Percentiles rank a stretch among this genome's conserved stretches.
Evolutionary conservation across 805 yeast species (phyloP).

Genomic region (Zygosaccharomyces siamensis): DNA sequence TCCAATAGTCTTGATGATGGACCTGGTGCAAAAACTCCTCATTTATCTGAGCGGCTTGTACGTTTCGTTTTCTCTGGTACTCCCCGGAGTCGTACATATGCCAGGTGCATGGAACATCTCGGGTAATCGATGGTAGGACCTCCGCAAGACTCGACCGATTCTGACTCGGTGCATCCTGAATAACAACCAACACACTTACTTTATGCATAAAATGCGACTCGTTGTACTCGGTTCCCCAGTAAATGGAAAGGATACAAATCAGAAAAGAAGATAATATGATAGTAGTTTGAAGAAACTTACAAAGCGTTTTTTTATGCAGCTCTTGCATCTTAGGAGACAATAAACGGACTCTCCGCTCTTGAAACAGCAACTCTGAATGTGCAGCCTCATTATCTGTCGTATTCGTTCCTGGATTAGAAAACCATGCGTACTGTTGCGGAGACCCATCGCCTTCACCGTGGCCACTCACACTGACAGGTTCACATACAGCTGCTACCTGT

Average conservation of each 20-base stretch:
- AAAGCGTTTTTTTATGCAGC: conserved; percentile 12
- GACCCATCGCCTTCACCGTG: neutral
- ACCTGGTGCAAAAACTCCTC: conserved; percentile 43
- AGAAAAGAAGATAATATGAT: conserved; percentile 23
- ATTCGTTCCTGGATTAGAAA: neutral
- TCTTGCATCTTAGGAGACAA: conserved; percentile 17
- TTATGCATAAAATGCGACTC: conserved; percentile 23
- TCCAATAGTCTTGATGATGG: conserved; percentile 59
- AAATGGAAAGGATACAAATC: conserved; percentile 27
- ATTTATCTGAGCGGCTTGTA: conserved; percentile 20
- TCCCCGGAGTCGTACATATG: conserved; percentile 25
- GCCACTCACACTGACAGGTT: neutral
- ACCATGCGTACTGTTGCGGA: neutral
- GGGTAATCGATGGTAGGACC: conserved; percentile 17
- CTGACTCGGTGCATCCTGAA: conserved; percentile 30
- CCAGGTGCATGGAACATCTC: conserved; percentile 29
- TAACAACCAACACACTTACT: conserved; percentile 32
- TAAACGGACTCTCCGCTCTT: conserved; percentile 15
- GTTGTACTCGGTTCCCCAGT: conserved; percentile 38
- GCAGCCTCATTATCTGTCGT: neutral
- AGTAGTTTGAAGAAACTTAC: conserved; percentile 14
- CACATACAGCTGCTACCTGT: no score
- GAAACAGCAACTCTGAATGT: neutral
- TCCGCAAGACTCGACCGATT: conserved; percentile 11
- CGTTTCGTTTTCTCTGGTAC: conserved; percentile 23